Evolutionary conservation across 2,329 filamentous ascomycete genomes (phyloP), one percentile per base, ranked within the genome.

Genomic region (Trichoderma endophyticum): DNA sequence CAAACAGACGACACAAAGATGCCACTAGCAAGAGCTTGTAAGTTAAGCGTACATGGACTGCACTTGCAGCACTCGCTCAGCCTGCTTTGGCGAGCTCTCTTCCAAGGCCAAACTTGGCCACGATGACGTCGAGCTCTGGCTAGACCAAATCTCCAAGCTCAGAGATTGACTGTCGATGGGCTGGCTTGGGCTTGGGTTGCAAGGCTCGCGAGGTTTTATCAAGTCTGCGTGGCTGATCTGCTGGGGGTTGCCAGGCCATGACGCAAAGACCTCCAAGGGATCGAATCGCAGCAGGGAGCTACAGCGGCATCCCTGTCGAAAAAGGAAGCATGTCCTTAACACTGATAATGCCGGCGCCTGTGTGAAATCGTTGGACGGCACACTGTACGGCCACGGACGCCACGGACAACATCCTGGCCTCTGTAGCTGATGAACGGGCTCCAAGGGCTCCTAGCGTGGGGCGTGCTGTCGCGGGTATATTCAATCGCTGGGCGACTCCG

Each of bases 391-490:
- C 34, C 36, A 54, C 34, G 34, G 67, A 54, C 18, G 61, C 60
- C 18, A 51, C 43, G 39, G 39, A 43, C 39, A 43, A 9, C 39
- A 43, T 43, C 39, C 36, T 43, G 36, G 36, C 43, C 43, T 63
- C 56, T 67, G 30, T 51, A 70, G 57, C 57, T 70, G 67, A 61
- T 62, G 67, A 70, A 59, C 57, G 57, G 57, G 57, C 54, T 60
- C 56, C 59, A 51, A 28, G 56, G 54, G 56, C 57, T 62, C 57
- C 60, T 62, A 30, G 57, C 67, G 67, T 54, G 67, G 67, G 39
- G 67, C 67, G 28, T 7, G 12, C 39, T 70, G 67, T 70, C 67
- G 67, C 67, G 67, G 36, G 67, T 70, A 70, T 62, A 70, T 62
- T 70, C 67, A 26, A 51, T 32, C 67, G 30, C 57, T 54, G 39